phyloP scores from a whole-genome alignment of 257 asterid genomes.

The Euphrasia confusa region DNA sequence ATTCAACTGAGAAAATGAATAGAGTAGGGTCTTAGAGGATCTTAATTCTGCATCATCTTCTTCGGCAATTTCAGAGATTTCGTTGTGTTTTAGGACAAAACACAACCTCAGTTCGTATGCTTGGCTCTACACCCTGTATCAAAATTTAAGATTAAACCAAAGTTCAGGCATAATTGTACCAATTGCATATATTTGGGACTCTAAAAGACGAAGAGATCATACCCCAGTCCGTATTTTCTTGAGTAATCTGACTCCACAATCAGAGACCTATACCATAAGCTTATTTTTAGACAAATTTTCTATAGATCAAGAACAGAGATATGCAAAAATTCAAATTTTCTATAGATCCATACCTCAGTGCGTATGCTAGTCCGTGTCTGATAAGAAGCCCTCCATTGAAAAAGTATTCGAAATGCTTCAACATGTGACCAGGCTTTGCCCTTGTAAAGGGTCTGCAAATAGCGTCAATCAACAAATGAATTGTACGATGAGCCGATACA shows the following conservation, averaged over 20 bases:
- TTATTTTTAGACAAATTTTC: too few relatives aligned
- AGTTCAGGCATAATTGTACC: slow-evolving; percentile 8
- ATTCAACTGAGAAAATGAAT: slow-evolving; percentile 54
- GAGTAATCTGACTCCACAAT: slow-evolving; percentile 81
- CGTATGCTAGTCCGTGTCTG: too few relatives aligned
- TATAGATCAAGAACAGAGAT: too few relatives aligned
- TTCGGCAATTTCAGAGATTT: slow-evolving; percentile 23
- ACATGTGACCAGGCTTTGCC: too few relatives aligned
- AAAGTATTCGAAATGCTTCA: too few relatives aligned
- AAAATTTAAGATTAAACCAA: slow-evolving; percentile 15
- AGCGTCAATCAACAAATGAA: too few relatives aligned
- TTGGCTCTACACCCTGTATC: slow-evolving; percentile 88
- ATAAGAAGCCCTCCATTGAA: too few relatives aligned
- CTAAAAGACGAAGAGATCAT: slow-evolving; percentile 21
- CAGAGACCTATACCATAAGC: too few relatives aligned
- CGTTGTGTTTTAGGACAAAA: slow-evolving; percentile 28
- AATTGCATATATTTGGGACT: background rate
- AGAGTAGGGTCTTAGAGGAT: slow-evolving; percentile 38
- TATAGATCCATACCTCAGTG: too few relatives aligned
- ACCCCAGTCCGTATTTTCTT: slow-evolving; percentile 90
- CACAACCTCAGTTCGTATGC: slow-evolving; percentile 79
- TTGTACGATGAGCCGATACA: too few relatives aligned
- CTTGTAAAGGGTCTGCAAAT: too few relatives aligned
- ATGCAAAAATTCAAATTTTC: too few relatives aligned
- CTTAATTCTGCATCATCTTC: slow-evolving; percentile 21